Conservation (phyloP, 805 yeast genomes). For the Hanseniaspora lachancei region DNA sequence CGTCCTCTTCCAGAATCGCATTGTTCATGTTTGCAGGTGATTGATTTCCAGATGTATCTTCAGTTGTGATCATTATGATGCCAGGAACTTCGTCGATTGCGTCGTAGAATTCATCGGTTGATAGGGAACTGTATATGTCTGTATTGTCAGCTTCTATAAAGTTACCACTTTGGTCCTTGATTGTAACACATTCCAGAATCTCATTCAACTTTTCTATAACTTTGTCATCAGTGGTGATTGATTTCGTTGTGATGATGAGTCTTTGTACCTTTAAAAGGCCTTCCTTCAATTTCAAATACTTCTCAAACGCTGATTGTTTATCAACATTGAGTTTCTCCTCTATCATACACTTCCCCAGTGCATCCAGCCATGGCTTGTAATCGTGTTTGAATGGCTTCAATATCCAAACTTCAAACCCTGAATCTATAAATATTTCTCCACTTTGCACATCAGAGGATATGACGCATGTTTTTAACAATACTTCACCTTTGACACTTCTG, state of each 20-base stretch:
- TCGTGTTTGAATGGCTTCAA: slow-evolving; percentile 57
- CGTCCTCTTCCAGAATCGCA: slow-evolving; percentile 1
- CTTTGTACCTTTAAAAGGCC: background rate
- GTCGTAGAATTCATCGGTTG: slow-evolving; percentile 47
- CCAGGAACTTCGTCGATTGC: slow-evolving; percentile 49
- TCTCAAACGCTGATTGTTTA: slow-evolving; percentile 1
- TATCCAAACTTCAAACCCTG: slow-evolving; percentile 92
- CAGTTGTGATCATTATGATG: slow-evolving; percentile 42
- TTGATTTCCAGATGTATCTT: slow-evolving; percentile 18
- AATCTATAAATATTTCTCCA: slow-evolving; percentile 66
- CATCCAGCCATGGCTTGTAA: slow-evolving; percentile 72
- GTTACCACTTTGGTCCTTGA: background rate
- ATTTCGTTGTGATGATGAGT: background rate
- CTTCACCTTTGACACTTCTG: slow-evolving; percentile 72
- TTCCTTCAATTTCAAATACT: slow-evolving; percentile 1
- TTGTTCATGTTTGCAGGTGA: background rate
- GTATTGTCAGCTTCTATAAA: background rate
- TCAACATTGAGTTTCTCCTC: slow-evolving; percentile 1
- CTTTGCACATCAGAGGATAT: slow-evolving; percentile 62
- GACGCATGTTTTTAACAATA: slow-evolving; percentile 74
- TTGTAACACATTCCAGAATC: background rate
- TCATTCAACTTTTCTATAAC: background rate
- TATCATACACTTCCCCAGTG: slow-evolving; percentile 30
- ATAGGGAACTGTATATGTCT: slow-evolving; percentile 4
- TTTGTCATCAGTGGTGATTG: background rate